Conservation (phyloP, 768 basidiomycete species). For the Tylopilus rubrobrunneus region DNA sequence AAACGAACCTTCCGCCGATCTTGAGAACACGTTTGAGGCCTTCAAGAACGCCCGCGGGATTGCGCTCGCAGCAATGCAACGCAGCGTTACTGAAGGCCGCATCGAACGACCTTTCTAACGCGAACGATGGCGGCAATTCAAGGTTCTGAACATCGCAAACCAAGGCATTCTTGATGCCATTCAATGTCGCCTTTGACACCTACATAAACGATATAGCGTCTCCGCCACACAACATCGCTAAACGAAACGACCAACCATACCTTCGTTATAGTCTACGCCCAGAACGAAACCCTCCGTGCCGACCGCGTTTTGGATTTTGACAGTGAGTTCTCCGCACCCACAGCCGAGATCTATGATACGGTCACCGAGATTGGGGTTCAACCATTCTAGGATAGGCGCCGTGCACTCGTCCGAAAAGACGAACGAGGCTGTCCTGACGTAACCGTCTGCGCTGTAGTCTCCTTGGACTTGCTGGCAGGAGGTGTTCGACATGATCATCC, state of each 20-base stretch:
- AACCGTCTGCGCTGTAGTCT: conserved; percentile 58
- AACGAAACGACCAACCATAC: conserved; percentile 54
- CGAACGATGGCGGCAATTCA: conserved; percentile 29
- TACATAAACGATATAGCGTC: conserved; percentile 21
- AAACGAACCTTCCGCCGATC: conserved; percentile 66
- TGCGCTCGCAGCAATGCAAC: conserved; percentile 81
- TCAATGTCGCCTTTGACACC: conserved; percentile 50
- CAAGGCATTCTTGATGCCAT: conserved; percentile 45
- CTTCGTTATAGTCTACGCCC: conserved; percentile 66
- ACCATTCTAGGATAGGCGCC: conserved; percentile 52
- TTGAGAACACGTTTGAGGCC: conserved; percentile 60
- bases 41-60: conserved; percentile 62
- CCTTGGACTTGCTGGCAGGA: not conserved
- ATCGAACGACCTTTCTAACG: conserved; percentile 48
- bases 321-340: conserved; percentile 76
- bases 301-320: conserved; percentile 53
- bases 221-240: not conserved
- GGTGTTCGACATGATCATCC: conserved; percentile 8
- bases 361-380: conserved; percentile 64
- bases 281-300: conserved; percentile 50
- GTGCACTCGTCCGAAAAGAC: conserved; percentile 56
- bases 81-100: conserved; percentile 78
- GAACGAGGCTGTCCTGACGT: conserved; percentile 63
- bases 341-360: conserved; percentile 76
- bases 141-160: conserved; percentile 54